Base-by-base conservation (phyloP, 331 rosid genomes). In the Acacia concinna region DNA sequence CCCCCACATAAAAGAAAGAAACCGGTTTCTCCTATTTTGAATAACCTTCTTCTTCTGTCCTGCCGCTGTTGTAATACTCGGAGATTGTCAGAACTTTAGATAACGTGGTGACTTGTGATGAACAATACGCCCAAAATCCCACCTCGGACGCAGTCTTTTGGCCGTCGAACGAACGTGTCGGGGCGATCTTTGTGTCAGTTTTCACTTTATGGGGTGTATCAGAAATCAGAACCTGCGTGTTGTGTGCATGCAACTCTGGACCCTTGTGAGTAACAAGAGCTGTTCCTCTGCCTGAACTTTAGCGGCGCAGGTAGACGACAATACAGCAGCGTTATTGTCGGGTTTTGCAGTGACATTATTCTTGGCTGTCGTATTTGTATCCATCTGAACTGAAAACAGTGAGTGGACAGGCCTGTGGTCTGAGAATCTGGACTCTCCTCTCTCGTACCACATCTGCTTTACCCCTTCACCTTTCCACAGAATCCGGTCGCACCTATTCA, bases 361-460 rank as follows among this genome's bases (percentile, higher is more conserved):
- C 43, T 79, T 77, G 62, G 57, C 41, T 68, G 70, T 68, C 32
- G 64, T 30, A 68, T 89, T 68, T 28, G 64, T 30, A 68, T 89
- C 81, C 34, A 91, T 74, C 12, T 74, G 83, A 71, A 85, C 85
- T 0, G 90, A 80, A 78, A 92, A 92, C 9, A 87, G 71, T 2
- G 97, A 87, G 73, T 59, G 85, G 8, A 92, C 97, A 0, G 97
- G 94, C 86, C 94, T 90, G 86, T 92, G 97, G 81, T 92, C 97
- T 11, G 97, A 92, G 81, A 92, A 92, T 71, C 73, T 90, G 30
- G 89, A 92, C 23, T 90, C 97, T 25, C 93, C 97, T 84, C 97
- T 65, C 67, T 68, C 77, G 47, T 92, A 92, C 87, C 88, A 85
- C 76, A 86, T 79, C 74, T 92, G 94, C 49, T 90, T 87, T 37